Evolutionary conservation across 352 stramenopile genomes (phyloP), one percentile per base, ranked within the genome.

Genomic region (Phytopythium chamaehyphon): DNA sequence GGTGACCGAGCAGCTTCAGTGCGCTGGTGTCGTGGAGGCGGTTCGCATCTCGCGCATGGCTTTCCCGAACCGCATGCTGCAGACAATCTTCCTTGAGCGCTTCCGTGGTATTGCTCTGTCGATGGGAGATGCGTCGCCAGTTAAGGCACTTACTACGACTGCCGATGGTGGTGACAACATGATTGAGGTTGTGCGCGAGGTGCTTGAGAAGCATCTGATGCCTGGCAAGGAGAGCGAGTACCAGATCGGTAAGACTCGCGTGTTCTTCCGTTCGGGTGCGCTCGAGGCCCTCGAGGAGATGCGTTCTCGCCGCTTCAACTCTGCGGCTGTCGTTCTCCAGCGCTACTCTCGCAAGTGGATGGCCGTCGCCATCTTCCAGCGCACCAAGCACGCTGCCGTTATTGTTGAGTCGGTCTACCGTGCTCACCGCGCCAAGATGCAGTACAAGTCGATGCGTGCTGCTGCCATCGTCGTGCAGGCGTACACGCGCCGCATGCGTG

Each of bases 1-100:
- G 48, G 83, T 98, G 10, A 96, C 96, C 6, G 92, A 99, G 67
- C 97, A 99, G 82, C 65, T 99, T 11, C 81, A 88, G 56, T 99
- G 98, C 57, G 95, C 95, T 51, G 97, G 97, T 73, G 96, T 99
- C 9, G 90, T 99, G 39, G 97, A 99, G 61, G 97, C 97, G 15
- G 96, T 99, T 33, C 89, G 95, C 48, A 98, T 99, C 45, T 97
- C 94, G 57, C 88, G 97, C 56, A 93, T 96, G 66, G 97, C 96
- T n/a, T 99, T 98, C 64, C 96, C 97, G 40, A 98, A 99, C 66
- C 96, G 97, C 47, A 66, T 99, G 40, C 66, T 86, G 51, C 96
- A 98, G 64, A 79, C 73, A 0, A 72, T 91, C 38, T 94, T 90
- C 68, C 62, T 94, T 3, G 77, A 91, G 57, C 79, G 83, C n/a